Conservation (phyloP, 306 rosid genomes). For the Carpinus viminea region DNA sequence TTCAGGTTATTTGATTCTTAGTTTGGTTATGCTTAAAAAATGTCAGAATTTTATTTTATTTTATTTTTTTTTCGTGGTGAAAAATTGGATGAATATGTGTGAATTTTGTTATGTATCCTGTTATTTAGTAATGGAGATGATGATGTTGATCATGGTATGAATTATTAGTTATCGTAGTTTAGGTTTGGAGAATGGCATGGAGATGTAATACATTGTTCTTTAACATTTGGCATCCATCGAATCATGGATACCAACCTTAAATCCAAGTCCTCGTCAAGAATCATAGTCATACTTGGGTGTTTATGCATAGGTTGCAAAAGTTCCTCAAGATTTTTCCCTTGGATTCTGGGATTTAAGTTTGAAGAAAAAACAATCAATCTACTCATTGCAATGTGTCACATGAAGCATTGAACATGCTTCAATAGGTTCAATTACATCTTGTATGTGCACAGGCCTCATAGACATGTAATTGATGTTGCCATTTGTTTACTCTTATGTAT, state of each 20-base stretch:
- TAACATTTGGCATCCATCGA: not conserved
- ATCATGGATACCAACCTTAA: not conserved
- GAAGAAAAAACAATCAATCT: not conserved
- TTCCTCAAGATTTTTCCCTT: too few species aligned
- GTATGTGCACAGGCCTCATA: not conserved
- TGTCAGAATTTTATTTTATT: not conserved
- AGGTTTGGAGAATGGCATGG: not conserved
- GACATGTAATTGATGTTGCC: conserved; percentile 7
- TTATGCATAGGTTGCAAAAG: not conserved
- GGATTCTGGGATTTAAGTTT: not conserved
- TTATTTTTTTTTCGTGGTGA: not conserved
- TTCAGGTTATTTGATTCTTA: not conserved
- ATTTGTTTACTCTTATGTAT: not conserved
- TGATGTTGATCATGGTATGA: not conserved
- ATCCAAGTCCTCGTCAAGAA: not conserved
- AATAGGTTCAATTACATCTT: conserved; percentile 2
- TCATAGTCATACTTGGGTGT: not conserved
- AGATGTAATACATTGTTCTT: not conserved
- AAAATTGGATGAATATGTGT: not conserved
- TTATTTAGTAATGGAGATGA: not conserved
- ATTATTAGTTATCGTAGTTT: not conserved
- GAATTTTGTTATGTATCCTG: not conserved
- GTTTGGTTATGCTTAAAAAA: not conserved
- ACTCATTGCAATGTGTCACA: not conserved
- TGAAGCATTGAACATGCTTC: not conserved